Percentiles rank a stretch among this genome's conserved stretches.
phyloP scores from a whole-genome alignment of 257 asterid species.

The Primulina tabacum region DNA sequence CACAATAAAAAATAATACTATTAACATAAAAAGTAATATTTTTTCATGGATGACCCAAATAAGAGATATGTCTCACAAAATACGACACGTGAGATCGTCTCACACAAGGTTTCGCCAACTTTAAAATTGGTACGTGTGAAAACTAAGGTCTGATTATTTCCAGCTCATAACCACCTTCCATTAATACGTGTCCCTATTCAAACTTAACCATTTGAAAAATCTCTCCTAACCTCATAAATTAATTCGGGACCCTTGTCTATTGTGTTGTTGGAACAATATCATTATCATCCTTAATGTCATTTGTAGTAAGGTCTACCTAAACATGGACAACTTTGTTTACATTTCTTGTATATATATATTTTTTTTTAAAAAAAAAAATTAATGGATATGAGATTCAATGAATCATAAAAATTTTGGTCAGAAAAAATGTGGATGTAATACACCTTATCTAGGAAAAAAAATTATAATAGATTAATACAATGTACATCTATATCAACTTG shows the following conservation, averaged over 20 bases:
- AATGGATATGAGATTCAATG: not conserved
- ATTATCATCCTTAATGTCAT: slow-evolving; percentile 19
- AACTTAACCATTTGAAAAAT: slow-evolving; percentile 29
- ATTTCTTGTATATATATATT: no score
- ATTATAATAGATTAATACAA: no score
- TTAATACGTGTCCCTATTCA: slow-evolving; percentile 19
- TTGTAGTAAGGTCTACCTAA: slow-evolving; percentile 18
- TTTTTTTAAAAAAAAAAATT: no score
- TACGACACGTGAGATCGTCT: no score
- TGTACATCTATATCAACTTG: no score
- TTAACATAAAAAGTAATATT: no score
- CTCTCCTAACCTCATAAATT: slow-evolving; percentile 24
- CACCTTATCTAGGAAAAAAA: no score
- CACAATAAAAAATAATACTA: no score
- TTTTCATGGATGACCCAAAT: no score
- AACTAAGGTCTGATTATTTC: slow-evolving; percentile 31
- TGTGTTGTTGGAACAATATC: slow-evolving; percentile 36
- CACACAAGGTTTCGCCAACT: no score
- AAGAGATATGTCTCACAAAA: no score
- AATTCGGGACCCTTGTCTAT: slow-evolving; percentile 18
- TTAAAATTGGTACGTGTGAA: slow-evolving; percentile 55
- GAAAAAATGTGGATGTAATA: no score
- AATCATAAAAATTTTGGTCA: not conserved
- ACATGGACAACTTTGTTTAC: not conserved
- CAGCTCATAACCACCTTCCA: slow-evolving; percentile 48